phyloP scores from a whole-genome alignment of 2,329 filamentous ascomycete species.

The Alternaria arbusti region DNA sequence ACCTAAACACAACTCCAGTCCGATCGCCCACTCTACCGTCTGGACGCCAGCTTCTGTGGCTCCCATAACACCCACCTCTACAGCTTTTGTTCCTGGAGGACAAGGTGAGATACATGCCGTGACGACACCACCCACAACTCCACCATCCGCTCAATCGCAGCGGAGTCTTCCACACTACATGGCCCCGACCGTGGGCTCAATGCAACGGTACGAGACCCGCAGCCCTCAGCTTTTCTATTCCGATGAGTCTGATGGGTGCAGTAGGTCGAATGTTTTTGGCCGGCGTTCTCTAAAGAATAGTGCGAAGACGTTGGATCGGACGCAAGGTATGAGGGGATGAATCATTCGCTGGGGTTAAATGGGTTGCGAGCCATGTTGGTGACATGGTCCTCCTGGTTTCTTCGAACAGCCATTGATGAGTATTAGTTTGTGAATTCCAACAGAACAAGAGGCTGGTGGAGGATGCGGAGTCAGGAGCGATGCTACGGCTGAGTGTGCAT shows the following conservation, averaged over 20 bases:
- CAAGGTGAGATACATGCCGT: not conserved
- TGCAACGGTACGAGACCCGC: not conserved
- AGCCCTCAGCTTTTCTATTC: slow-evolving; percentile 5
- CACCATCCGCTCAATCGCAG: not conserved
- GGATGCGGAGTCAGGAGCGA: not conserved
- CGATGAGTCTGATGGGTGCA: not conserved
- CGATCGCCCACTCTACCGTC: not conserved
- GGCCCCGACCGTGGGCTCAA: not conserved
- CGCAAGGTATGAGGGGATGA: not conserved
- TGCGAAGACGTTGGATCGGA: not conserved
- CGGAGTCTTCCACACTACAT: not conserved
- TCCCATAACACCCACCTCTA: not conserved
- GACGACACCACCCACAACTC: not conserved
- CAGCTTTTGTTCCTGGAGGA: not conserved
- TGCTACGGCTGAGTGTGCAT: not conserved
- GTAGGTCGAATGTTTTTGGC: not conserved
- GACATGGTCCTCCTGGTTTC: not conserved
- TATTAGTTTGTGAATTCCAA: not conserved
- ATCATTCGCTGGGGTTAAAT: no score
- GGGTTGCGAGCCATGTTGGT: no score
- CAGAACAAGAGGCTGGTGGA: not conserved
- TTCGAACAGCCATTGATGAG: not conserved
- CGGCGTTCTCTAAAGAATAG: not conserved
- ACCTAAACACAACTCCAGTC: not conserved
- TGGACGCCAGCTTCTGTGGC: not conserved